Evolutionary conservation across 345 rosid genomes (phyloP), one percentile per base, ranked within the genome.

Genomic region (Cochlearia excelsa): DNA sequence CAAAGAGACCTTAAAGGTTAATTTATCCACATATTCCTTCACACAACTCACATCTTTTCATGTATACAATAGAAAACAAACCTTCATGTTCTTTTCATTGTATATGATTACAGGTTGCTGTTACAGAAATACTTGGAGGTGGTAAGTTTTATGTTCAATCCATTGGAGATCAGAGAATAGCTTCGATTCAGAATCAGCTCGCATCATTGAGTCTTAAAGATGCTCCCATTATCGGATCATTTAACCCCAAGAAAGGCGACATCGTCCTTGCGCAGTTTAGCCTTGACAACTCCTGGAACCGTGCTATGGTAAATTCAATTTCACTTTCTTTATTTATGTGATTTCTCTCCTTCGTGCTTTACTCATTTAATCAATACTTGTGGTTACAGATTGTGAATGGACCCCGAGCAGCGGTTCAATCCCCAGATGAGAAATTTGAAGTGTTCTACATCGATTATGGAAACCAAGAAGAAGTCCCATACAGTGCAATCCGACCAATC

Each of bases 371-470:
- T 45, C 46, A 4, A 51, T 51, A 44, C 51, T 40, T 41, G 5
- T 67, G 26, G 53, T 23, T 60, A 61, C 51, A 93, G 99, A 79
- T 93, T 78, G 97, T 82, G 48, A 84, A 60, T 74, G 90, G 83
- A 58, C 99, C 99, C 6, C 77, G 90, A 30, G 95, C 73, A 71
- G 82, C 73, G n/a, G 80, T 89, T 61, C 75, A 71, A 59, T 87
- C 96, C 9, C 65, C 72, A 29, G 79, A 82, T 1, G 95, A 89
- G 59, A 85, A 77, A 65, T 84, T 93, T 49, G 95, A 89, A 74
- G 99, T 93, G 63, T 93, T 93, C 77, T 93, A 93, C 72, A 74
- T 93, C 6, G 99, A 93, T 74, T 93, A 89, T 33, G 97, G 99
- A 49, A 93, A 93, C 71, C 97, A 93, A 69, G 99, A 93, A 72